A percentile compares a stretch with the other conserved stretches of the same genome.
Conservation (phyloP, 768 basidiomycete species). For the Hebeloma cylindrosporum region DNA sequence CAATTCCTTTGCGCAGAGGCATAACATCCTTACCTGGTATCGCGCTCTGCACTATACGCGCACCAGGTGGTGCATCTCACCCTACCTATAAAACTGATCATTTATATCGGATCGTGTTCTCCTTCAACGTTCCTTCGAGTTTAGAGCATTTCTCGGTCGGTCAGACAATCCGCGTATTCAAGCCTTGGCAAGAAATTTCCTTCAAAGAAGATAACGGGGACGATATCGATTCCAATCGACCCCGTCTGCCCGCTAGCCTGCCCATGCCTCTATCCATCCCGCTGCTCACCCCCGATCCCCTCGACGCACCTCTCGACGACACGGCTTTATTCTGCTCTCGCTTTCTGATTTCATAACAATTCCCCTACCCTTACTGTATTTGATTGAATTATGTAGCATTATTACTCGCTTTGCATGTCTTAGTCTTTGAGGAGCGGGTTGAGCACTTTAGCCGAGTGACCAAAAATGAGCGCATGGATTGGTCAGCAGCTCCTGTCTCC, state of each 20-base stretch:
- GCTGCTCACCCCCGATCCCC: conserved; percentile 10
- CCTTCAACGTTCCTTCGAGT: conserved; percentile 25
- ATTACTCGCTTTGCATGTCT: too few relatives aligned
- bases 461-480: too few relatives aligned
- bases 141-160: conserved; percentile 39
- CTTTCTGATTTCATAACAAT: conserved; percentile 24
- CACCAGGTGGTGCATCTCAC: conserved; percentile 18
- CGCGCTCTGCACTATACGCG: conserved; percentile 42
- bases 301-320: conserved; percentile 21
- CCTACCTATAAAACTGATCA: conserved; percentile 20
- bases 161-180: conserved; percentile 44
- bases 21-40: conserved; percentile 34
- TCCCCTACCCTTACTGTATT: too few relatives aligned
- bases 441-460: too few relatives aligned
- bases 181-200: conserved; percentile 48
- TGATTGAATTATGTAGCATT: too few relatives aligned
- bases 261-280: conserved; percentile 24
- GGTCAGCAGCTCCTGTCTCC: too few relatives aligned
- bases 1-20: conserved; percentile 26
- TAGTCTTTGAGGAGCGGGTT: too few relatives aligned
- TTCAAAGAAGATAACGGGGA: conserved; percentile 14
- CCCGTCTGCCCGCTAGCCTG: conserved; percentile 24
- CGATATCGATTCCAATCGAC: conserved; percentile 8
- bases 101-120: conserved; percentile 36
- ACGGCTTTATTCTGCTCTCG: conserved; percentile 33